Base-by-base conservation (phyloP, 1,139 yeast genomes). In the Saccharomyces pastorianus region DNA sequence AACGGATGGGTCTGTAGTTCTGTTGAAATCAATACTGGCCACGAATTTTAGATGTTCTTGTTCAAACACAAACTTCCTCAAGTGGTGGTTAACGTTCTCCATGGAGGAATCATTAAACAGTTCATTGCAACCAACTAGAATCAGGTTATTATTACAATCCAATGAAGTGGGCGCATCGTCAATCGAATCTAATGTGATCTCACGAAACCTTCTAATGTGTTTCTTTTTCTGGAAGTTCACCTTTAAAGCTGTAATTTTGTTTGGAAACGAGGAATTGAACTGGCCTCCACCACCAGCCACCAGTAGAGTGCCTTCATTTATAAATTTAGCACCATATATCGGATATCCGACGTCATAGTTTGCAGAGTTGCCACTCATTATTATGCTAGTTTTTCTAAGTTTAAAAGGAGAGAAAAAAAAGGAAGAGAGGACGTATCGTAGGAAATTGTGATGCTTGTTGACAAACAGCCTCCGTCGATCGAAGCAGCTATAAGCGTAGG, bases 221-320 rank as follows among this genome's bases (percentile, higher is more conserved):
- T 82, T 78, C 49, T 73, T 47, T 38, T 50, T 68, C 42, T 76
- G 74, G 57, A 83, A 82, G 62, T 80, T 79, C 54, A 86, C 74
- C 55, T 80, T 74, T 49, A 85, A 71, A 17, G 86, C 89, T n/a
- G 90, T 83, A 62, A 91, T 75, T 68, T 87, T 89, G 70, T 91
- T 91, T 49, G 93, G 88, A 54, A 90, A 82, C 48, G 96, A 97
- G 65, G 88, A 84, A 64, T 81, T 84, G 14, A 96, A 96, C 69
- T 88, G 96, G 44, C 97, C 98, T 42, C 97, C 97, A 48, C 98
- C 99, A 47, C 99, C 99, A 5, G 90, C 82, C 29, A 86, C 87
- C 52, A 90, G 70, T 38, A 90, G 70, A 3, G 84, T 79, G 60
- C 77, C 74, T 61, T 83, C 78, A 61, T 81, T 77, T 53, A 84